A percentile compares a stretch with the other conserved stretches of the same genome.
phyloP scores from a whole-genome alignment of 352 stramenopile genomes.

The Phytophthora hibernalis region DNA sequence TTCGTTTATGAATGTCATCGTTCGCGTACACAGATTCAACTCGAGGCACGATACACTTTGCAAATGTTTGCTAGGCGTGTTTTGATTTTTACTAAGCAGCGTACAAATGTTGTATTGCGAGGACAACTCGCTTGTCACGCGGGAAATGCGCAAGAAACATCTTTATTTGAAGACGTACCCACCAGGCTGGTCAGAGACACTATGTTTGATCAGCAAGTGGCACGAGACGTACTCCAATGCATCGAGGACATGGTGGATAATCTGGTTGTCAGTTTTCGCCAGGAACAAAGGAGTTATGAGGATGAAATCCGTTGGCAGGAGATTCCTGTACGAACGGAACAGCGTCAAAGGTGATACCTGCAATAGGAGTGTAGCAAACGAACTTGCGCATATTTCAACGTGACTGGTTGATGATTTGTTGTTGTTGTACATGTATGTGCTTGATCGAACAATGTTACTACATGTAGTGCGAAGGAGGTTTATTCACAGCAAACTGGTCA shows the following conservation, averaged over 20 bases:
- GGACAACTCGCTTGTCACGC: neutral
- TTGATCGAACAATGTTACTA: neutral
- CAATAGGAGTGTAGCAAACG: neutral
- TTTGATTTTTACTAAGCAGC: constrained; percentile 3
- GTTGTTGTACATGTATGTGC: too few species aligned
- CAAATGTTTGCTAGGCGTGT: constrained; percentile 47
- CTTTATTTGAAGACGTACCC: constrained; percentile 17
- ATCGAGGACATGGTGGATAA: constrained; percentile 45
- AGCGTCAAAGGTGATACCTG: constrained; percentile 36
- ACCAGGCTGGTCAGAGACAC: constrained; percentile 25
- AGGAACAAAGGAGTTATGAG: constrained; percentile 31
- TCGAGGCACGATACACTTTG: constrained; percentile 39
- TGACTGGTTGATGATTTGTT: too few species aligned
- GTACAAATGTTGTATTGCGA: neutral
- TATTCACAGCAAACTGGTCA: constrained; percentile 37
- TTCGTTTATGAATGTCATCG: constrained; percentile 57
- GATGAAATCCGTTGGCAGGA: constrained; percentile 37
- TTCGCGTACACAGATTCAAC: constrained; percentile 27
- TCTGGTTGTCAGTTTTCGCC: constrained; percentile 24
- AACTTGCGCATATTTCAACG: neutral
- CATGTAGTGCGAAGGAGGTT: neutral
- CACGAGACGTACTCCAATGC: constrained; percentile 34
- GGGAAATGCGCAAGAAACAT: neutral
- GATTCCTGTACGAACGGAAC: constrained; percentile 51
- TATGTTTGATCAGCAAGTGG: constrained; percentile 34